These are phyloP conservation scores for Dioscorea alata DNA, from an alignment of 106 monocot genomes.

Conservation along the genomic window DNA sequence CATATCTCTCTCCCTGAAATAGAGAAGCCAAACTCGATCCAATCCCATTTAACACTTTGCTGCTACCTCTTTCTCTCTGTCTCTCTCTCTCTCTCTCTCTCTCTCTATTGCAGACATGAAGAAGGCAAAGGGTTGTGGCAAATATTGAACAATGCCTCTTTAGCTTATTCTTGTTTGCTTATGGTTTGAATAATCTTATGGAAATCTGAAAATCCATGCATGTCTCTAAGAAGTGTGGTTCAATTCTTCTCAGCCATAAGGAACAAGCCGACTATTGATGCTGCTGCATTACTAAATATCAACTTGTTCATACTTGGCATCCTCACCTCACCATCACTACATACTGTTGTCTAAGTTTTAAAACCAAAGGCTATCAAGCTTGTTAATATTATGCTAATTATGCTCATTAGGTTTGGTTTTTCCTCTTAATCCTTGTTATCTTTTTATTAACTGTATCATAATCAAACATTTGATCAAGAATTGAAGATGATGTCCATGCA, in stretches of 20 bases:
- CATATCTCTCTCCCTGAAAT: too few relatives aligned
- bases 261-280: conserved; percentile 68
- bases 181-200: conserved; percentile 66
- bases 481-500: too few relatives aligned
- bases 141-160: conserved; percentile 45
- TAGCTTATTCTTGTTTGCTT: conserved; percentile 55
- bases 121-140: conserved; percentile 37
- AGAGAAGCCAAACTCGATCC: too few relatives aligned
- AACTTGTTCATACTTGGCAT: conserved; percentile 85
- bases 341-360: conserved; percentile 29
- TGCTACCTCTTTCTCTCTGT: too few relatives aligned
- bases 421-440: not conserved
- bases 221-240: conserved; percentile 65
- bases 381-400: conserved; percentile 3
- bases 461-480: too few relatives aligned
- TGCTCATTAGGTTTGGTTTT: conserved; percentile 16
- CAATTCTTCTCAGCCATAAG: conserved; percentile 65
- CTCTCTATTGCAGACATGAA: too few relatives aligned
- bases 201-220: conserved; percentile 67
- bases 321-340: conserved; percentile 46
- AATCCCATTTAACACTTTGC: too few relatives aligned
- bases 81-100: too few relatives aligned
- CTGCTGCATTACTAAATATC: conserved; percentile 60
- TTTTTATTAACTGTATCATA: too few relatives aligned
- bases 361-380: conserved; percentile 19